Base-by-base conservation (phyloP, 1,284 basidiomycete species). In the Lignosus rhinocerotis region DNA sequence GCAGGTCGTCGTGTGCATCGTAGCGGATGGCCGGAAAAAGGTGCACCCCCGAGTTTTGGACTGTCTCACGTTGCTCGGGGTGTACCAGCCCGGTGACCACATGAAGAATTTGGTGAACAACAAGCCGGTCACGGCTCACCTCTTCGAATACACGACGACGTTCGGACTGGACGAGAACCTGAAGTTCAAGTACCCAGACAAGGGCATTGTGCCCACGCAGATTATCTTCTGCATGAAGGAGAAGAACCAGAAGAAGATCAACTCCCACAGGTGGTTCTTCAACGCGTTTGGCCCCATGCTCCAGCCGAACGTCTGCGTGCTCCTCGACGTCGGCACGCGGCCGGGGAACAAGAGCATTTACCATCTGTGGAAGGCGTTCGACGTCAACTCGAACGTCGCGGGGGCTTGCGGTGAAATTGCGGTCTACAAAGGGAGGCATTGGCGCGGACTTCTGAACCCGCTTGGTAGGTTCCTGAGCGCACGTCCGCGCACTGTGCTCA, bases 331-430 rank as follows among this genome's bases (percentile, higher is more conserved):
- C 3, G 96, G 96, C 0, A 98, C 96, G 5, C 84, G 88, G 30
- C 96, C 96, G 0, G 86, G 84, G 1, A 85, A 85, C 53, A 94
- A 90, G 64, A 92, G 90, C 51, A 83, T 97, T 38, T 98, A 98
- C 72, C 85, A 91, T 62, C 81, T 98, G 3, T 98, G 96, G 96
- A 98, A 98, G 74, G 83, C 92, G 1, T 97, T 98, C 69, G 95
- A 98, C 69, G 76, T 93, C 41, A 94, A 95, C 72, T 94, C 93
- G 7, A 95, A 92, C 65, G 92, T 97, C 16, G 96, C 86, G 5
- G 96, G 96, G 8, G 94, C 95, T 2, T 98, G 95, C 73, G 96
- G 96, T 38, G 96, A 98, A 73, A 97, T 98, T 66, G 89, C 93
- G 0, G 88, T 84, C 0, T 94, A 94, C 76, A 98, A 97, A 72